Percentiles rank a stretch among this genome's conserved stretches.
phyloP scores from a whole-genome alignment of 164 flowering plant species.

The Macadamia integrifolia region DNA sequence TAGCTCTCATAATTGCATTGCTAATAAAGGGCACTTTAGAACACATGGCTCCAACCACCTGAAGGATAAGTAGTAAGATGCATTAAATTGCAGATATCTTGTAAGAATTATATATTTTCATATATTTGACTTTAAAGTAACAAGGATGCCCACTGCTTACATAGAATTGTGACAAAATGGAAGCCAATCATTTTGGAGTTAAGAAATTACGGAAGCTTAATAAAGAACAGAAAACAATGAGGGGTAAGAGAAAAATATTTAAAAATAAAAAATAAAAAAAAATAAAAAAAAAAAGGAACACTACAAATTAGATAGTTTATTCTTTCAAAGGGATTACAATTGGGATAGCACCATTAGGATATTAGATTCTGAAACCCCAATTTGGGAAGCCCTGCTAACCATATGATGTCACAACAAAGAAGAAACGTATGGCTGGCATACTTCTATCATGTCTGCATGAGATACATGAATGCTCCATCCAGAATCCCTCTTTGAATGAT shows the following conservation, averaged over 20 bases:
- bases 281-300: no score
- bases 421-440: no score
- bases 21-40: constrained; percentile 81
- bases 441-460: no score
- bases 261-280: no score
- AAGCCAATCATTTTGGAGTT: neutral
- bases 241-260: neutral
- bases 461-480: no score
- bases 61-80: constrained; percentile 13
- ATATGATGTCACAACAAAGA: no score
- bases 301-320: no score
- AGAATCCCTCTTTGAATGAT: no score
- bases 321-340: no score
- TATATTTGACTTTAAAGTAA: neutral
- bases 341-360: no score
- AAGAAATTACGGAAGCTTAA: neutral
- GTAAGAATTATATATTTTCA: neutral
- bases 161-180: neutral
- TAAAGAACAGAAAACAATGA: neutral
- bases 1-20: constrained; percentile 83
- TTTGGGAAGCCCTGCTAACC: no score
- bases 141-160: neutral
- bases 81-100: neutral
- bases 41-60: constrained; percentile 95
- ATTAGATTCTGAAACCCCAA: no score